Conservation (phyloP, 2,329 filamentous ascomycete species). For the Mariannaea elegans region DNA sequence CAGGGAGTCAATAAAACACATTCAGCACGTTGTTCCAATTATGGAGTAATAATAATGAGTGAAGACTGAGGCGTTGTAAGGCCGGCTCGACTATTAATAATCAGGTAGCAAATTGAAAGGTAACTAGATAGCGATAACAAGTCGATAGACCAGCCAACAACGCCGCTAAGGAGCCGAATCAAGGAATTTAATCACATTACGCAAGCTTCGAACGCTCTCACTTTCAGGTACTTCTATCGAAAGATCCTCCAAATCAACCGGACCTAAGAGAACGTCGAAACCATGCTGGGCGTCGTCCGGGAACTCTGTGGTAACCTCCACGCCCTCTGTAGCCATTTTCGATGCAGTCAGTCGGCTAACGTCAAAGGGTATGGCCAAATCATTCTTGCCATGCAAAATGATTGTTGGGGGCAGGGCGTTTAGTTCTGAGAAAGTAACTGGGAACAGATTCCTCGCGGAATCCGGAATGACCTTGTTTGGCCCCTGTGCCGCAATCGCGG, state of each 20-base stretch:
- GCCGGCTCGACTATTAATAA: too few relatives aligned
- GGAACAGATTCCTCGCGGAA: conserved; percentile 27
- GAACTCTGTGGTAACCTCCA: conserved; percentile 21
- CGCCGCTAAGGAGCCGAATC: too few relatives aligned
- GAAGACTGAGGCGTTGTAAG: too few relatives aligned
- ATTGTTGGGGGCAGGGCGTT: conserved; percentile 24
- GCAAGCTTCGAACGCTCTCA: too few relatives aligned
- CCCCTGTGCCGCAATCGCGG: conserved; percentile 18
- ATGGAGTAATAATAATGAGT: too few relatives aligned
- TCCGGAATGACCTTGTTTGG: conserved; percentile 9
- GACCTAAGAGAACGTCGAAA: conserved; percentile 21
- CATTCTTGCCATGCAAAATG: conserved; percentile 30
- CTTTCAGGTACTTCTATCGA: too few relatives aligned
- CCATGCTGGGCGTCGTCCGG: conserved; percentile 33
- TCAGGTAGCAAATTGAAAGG: too few relatives aligned
- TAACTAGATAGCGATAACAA: too few relatives aligned
- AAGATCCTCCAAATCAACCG: conserved; percentile 29
- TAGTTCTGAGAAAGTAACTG: conserved; percentile 26
- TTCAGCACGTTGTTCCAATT: too few relatives aligned
- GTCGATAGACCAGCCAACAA: too few relatives aligned
- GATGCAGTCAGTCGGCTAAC: conserved; percentile 25
- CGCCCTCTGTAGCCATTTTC: conserved; percentile 22
- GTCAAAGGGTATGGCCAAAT: conserved; percentile 32
- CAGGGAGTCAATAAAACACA: too few relatives aligned
- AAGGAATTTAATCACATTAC: too few relatives aligned